These are phyloP conservation scores for Ustilaginoidea virens DNA, from an alignment of 2,329 filamentous ascomycete species.

Conservation along the genomic window DNA sequence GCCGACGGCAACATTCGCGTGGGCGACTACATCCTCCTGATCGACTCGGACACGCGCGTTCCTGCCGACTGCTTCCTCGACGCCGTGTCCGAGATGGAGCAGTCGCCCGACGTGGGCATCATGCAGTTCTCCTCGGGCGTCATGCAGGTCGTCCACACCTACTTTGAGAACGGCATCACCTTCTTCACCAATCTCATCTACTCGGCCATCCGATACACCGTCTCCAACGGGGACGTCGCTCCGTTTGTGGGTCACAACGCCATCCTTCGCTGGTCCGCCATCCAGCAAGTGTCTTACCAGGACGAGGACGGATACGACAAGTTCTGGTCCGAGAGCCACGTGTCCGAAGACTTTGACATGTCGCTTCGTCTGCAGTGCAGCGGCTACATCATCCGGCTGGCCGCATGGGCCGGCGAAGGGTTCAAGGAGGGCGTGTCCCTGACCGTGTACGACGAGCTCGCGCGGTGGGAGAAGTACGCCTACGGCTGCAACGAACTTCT, in stretches of 20 bases:
- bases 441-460: constrained; percentile 72
- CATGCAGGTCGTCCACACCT: constrained; percentile 64
- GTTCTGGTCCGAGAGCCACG: constrained; percentile 69
- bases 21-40: constrained; percentile 63
- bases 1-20: constrained; percentile 76
- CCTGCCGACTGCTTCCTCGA: constrained; percentile 65
- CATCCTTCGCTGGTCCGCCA: constrained; percentile 58
- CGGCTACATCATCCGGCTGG: constrained; percentile 59
- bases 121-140: constrained; percentile 65
- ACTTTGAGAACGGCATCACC: constrained; percentile 55
- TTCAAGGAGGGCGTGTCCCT: constrained; percentile 76
- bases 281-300: constrained; percentile 56
- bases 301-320: constrained; percentile 61
- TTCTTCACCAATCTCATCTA: constrained; percentile 65
- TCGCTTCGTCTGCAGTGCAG: constrained; percentile 58
- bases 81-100: constrained; percentile 69
- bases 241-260: constrained; percentile 75
- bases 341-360: constrained; percentile 75
- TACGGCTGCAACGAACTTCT: constrained; percentile 73
- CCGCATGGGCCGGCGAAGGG: constrained; percentile 57
- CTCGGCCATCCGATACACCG: constrained; percentile 62
- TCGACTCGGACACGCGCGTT: constrained; percentile 68
- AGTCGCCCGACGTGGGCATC: constrained; percentile 62
- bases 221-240: constrained; percentile 60
- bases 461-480: constrained; percentile 77